Percentiles rank a stretch among this genome's conserved stretches.
phyloP scores from a whole-genome alignment of 805 yeast genomes.

The Starmerella davenportii region DNA sequence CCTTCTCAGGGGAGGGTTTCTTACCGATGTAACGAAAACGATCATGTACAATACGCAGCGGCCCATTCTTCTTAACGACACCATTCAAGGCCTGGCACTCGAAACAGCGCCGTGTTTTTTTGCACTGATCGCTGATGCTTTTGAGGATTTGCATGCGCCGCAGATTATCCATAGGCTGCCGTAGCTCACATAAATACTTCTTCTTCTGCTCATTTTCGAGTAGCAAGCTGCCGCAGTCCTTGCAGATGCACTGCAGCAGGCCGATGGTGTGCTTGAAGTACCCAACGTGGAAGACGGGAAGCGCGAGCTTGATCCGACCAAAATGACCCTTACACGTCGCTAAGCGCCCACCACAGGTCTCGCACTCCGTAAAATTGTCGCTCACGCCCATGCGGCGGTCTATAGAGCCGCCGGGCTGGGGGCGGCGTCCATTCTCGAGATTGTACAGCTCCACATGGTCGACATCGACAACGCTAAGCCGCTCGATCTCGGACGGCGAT shows the following conservation, averaged over 20 bases:
- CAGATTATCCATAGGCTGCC: conserved; percentile 78
- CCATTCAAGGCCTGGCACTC: conserved; percentile 78
- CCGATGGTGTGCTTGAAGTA: conserved; percentile 82
- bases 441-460: conserved; percentile 82
- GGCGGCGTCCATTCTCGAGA: conserved; percentile 71
- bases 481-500: conserved; percentile 77
- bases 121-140: conserved; percentile 75
- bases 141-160: conserved; percentile 80
- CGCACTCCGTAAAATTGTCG: conserved; percentile 66
- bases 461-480: conserved; percentile 88
- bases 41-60: conserved; percentile 87
- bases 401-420: conserved; percentile 69
- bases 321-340: conserved; percentile 97
- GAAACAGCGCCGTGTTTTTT: conserved; percentile 75
- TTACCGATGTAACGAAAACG: conserved; percentile 92
- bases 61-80: conserved; percentile 93
- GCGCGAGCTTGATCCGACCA: conserved; percentile 80
- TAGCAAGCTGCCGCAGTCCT: conserved; percentile 62
- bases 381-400: conserved; percentile 92
- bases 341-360: conserved; percentile 77
- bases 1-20: conserved; percentile 67
- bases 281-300: conserved; percentile 96
- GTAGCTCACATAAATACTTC: conserved; percentile 53
- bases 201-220: conserved; percentile 57
- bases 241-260: conserved; percentile 80